These are phyloP conservation scores for Candida endomychidarum DNA, from an alignment of 805 yeast genomes.

Conservation along the genomic window DNA sequence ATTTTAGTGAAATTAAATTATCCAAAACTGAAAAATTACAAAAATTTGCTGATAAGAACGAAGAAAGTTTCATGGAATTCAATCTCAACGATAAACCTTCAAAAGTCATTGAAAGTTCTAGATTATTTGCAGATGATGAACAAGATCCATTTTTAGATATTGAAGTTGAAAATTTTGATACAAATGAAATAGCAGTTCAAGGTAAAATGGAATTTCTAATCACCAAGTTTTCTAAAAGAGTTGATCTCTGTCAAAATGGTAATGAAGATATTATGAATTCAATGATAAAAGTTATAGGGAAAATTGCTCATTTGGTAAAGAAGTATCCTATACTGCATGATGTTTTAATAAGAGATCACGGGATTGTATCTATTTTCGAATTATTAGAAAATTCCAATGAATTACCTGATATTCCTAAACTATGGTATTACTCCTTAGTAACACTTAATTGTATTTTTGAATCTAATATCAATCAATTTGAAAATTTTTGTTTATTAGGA, in stretches of 20 bases:
- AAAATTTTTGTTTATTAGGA: conserved; percentile 43
- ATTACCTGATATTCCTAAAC: conserved; percentile 28
- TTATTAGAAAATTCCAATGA: conserved; percentile 36
- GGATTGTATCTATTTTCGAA: conserved; percentile 39
- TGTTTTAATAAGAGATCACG: conserved; percentile 41
- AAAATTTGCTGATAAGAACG: conserved; percentile 29
- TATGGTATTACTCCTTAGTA: conserved; percentile 39
- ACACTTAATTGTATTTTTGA: conserved; percentile 36
- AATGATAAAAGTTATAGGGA: conserved; percentile 35
- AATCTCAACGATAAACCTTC: conserved; percentile 11
- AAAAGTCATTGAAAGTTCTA: not conserved
- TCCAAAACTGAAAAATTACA: conserved; percentile 29
- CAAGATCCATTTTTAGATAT: conserved; percentile 40
- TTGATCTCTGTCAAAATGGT: conserved; percentile 29
- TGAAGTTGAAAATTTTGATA: conserved; percentile 39
- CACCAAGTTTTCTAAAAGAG: conserved; percentile 30
- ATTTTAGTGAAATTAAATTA: conserved; percentile 23
- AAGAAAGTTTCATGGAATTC: conserved; percentile 4
- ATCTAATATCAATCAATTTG: conserved; percentile 30
- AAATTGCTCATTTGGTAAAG: conserved; percentile 37
- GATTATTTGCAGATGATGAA: not conserved
- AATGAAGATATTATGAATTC: conserved; percentile 30
- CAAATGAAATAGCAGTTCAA: conserved; percentile 42
- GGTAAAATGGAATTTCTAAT: conserved; percentile 39
- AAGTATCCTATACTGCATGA: conserved; percentile 43